Base-by-base conservation (phyloP, 306 rosid species). In the Citrullus mucosospermus region DNA sequence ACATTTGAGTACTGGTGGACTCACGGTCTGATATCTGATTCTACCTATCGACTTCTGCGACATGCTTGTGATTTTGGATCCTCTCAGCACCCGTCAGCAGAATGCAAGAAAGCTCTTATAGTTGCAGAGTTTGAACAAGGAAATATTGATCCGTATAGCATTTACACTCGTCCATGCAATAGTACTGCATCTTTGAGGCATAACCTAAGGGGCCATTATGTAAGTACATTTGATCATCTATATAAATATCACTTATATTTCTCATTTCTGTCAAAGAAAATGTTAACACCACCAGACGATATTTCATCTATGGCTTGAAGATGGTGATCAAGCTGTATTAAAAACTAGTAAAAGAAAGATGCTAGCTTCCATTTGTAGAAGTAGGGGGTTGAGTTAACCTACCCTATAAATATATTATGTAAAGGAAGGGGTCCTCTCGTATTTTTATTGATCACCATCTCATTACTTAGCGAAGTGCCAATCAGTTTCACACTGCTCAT, bases 1-100 rank as follows among this genome's bases (percentile, higher is more conserved):
- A 91, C 98, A 62, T 96, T 92, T 43, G 93, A 92, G 85, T 92
- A 91, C 72, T 91, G 99, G 99, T 96, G 99, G 97, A 89, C 90
- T 53, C 98, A 96, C 78, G 98, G 98, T 79, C 83, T 96, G 90
- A 84, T 96, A 77, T 96, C 99, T 3, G 99, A 96, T 92, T 92
- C 97, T 41, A 85, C 99, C 30, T 91, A 91, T 79, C 87, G 78
- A 28, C 43, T 70, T 72, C 90, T 96, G 50, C 83, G 79, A 76
- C 80, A 28, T 51, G 80, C 82, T 25, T 96, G 99, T 80, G 87
- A 92, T 70, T 84, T 75, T 60, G 91, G 87, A 11, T 88, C 97
- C 73, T 85, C 93, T 39, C 87, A 77, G 85, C 99, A 91, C 83
- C 99, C 97, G 70, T 82, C 98, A 74, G 41, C 39, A 25, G 93